Evolutionary conservation across 2,329 filamentous ascomycete species (phyloP).

Genomic region (Calycina herbarum): DNA sequence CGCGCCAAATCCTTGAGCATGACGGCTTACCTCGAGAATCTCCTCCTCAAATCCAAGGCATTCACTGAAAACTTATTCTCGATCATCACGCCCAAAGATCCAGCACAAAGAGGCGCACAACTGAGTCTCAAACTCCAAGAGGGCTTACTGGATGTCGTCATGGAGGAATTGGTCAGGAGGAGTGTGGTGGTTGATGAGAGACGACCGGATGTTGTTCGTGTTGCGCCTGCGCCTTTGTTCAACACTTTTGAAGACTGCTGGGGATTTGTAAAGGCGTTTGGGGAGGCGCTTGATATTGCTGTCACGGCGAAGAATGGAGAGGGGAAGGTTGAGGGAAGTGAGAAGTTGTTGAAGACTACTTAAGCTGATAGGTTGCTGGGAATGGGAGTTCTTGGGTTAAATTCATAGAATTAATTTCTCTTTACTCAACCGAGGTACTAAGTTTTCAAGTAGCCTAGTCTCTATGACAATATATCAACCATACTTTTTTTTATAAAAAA

Average conservation of each 20-base stretch:
- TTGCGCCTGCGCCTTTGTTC: conserved; percentile 74
- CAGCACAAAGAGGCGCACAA: conserved; percentile 68
- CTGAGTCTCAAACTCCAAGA: conserved; percentile 63
- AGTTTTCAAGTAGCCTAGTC: no score
- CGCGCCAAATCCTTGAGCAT: conserved; percentile 64
- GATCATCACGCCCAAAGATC: conserved; percentile 66
- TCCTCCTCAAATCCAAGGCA: conserved; percentile 48
- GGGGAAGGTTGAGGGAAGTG: neutral
- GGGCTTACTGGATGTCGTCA: conserved; percentile 62
- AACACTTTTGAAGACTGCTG: conserved; percentile 69
- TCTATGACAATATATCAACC: no score
- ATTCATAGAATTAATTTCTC: no score
- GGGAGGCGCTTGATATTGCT: conserved; percentile 39
- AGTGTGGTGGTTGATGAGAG: conserved; percentile 74
- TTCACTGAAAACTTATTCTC: conserved; percentile 43
- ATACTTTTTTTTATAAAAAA: no score
- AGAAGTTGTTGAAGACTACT: conserved; percentile 11
- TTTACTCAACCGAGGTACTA: no score
- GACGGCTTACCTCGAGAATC: conserved; percentile 67
- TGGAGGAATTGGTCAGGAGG: conserved; percentile 58
- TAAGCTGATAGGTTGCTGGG: neutral
- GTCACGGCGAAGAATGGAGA: conserved; percentile 15
- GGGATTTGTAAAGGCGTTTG: conserved; percentile 52
- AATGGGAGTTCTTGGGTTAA: no score
- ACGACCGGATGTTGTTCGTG: conserved; percentile 71